Base-by-base conservation (phyloP, 768 basidiomycete genomes). In the Amanita inopinata region DNA sequence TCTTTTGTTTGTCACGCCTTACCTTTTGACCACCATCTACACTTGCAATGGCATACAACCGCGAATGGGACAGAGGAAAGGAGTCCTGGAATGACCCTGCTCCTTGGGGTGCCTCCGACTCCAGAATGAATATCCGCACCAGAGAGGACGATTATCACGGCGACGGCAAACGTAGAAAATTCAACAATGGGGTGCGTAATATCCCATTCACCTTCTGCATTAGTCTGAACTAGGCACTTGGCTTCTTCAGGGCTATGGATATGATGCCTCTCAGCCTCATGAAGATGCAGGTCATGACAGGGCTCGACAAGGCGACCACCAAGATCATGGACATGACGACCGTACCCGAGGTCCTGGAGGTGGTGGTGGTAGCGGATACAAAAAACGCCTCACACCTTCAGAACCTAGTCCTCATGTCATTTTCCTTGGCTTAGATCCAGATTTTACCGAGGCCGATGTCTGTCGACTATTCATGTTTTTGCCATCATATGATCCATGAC, bases 361-460 rank as follows among this genome's bases (percentile, higher is more conserved):
- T 45, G 64, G 56, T 25, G 57, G 56, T 38, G 62, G 58, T 34
- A n/a, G n/a, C n/a, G n/a, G n/a, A n/a, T 57, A 57, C 57, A 87
- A 87, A 69, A 87, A 88, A 60, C 83, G 86, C 40, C 70, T 87
- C 31, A 69, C 76, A 45, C 83, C 87, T 22, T 91, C 87, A 41
- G 86, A 89, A 59, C 82, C 87, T 35, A 89, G 85, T 57, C 78
- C 82, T 33, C 91, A 97, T 65, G 87, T 97, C 58, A 94, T 96
- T 56, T 94, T 96, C 62, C 78, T 97, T 48, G 92, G 92, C 43
- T 63, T 97, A 46, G 92, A 96, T 61, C 79, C 81, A 44, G 90
- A 91, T 61, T 87, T 93, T 56, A 83, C 83, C 41, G 92, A 96
- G 70, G 80, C 83, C 54, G 90, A 93, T 72, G 92, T 96, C 64